phyloP scores from a whole-genome alignment of 345 rosid genomes.

The Fremontodendron californicum region DNA sequence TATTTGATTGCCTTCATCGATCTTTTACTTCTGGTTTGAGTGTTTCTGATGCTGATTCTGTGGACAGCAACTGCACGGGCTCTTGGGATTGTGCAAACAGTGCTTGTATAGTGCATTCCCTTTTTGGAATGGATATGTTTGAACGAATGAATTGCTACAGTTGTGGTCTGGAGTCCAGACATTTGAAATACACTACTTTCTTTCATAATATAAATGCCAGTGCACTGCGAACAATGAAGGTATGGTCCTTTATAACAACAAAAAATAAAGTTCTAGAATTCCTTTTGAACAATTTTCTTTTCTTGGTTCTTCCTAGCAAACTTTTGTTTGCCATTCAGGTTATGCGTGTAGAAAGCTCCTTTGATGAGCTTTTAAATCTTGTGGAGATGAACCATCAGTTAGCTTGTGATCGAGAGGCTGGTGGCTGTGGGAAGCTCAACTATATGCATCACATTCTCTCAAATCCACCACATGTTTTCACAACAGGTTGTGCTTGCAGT shows the following conservation, averaged over 20 bases:
- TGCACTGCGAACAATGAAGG: constrained; percentile 88
- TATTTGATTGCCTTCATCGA: constrained; percentile 87
- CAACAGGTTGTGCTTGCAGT: constrained; percentile 52
- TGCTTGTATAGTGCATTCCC: constrained; percentile 76
- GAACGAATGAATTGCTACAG: constrained; percentile 74
- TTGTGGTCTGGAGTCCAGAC: constrained; percentile 84
- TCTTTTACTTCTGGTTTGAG: constrained; percentile 59
- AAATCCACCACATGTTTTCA: constrained; percentile 71
- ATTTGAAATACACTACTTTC: constrained; percentile 84
- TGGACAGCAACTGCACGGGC: constrained; percentile 53
- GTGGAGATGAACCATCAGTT: constrained; percentile 91
- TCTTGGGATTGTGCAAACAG: constrained; percentile 77
- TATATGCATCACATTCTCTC: constrained; percentile 73
- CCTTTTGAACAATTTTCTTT: constrained; percentile 4
- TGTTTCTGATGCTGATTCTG: constrained; percentile 59
- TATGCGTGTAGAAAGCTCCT: constrained; percentile 64
- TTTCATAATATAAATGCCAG: constrained; percentile 91
- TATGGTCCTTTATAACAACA: constrained; percentile 21
- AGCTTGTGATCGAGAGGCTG: constrained; percentile 77
- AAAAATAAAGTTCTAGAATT: background rate
- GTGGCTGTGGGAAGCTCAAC: constrained; percentile 90
- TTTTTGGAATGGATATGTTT: constrained; percentile 86
- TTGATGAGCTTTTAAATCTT: constrained; percentile 71
- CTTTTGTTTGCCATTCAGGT: constrained; percentile 40
- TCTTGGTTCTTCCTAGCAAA: constrained; percentile 7